Evolutionary conservation across 1,139 yeast genomes (phyloP).

Genomic region (Blastobotrys serpentis): DNA sequence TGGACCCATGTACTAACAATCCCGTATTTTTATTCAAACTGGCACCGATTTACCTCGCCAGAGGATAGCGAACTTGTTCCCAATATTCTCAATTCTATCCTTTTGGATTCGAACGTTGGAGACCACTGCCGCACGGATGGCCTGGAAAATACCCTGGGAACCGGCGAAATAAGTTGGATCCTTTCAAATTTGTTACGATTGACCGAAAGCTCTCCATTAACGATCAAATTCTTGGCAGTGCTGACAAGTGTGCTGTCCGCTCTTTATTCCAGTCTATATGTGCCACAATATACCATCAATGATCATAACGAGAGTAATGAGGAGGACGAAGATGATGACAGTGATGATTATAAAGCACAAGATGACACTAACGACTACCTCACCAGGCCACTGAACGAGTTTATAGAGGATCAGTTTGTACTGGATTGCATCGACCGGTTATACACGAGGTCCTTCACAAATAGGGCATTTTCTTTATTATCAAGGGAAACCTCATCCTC

Average conservation of each 20-base stretch:
- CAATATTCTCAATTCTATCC: not conserved
- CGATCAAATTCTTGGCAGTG: conserved; percentile 1
- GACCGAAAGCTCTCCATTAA: conserved; percentile 1
- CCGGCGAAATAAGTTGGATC: conserved; percentile 11
- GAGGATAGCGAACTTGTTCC: not conserved
- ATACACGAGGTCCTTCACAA: conserved; percentile 18
- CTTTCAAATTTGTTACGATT: conserved; percentile 1
- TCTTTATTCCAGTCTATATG: not conserved
- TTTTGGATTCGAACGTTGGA: not conserved
- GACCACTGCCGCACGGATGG: conserved; percentile 1
- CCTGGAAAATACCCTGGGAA: conserved; percentile 1
- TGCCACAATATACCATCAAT: not conserved
- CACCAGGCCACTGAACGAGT: conserved; percentile 3
- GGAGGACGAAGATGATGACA: not conserved
- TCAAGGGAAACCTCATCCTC: not conserved
- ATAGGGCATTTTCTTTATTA: conserved; percentile 16
- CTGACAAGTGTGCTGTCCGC: not conserved
- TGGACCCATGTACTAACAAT: conserved; percentile 1
- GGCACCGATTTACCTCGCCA: not conserved
- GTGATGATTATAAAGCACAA: not conserved
- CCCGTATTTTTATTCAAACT: conserved; percentile 6
- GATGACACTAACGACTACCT: not conserved
- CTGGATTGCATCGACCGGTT: conserved; percentile 12
- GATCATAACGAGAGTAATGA: not conserved
- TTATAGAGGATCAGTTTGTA: conserved; percentile 9